Evolutionary conservation across 306 rosid genomes (phyloP), one percentile per base, ranked within the genome.

Genomic region (Vigna angularis): DNA sequence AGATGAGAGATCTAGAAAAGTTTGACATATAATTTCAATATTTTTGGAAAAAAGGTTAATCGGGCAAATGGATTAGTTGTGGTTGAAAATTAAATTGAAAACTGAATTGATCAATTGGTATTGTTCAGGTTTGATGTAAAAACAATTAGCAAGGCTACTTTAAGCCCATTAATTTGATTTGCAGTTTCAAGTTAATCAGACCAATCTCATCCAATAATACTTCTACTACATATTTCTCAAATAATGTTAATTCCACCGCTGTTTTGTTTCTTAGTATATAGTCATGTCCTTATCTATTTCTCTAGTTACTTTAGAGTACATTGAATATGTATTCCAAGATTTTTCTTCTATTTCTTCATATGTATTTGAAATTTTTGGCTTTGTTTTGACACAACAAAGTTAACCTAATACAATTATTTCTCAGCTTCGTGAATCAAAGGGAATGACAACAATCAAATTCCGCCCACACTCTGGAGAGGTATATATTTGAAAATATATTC

Each of bases 381-480:
- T 63, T n/a, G 24, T 63, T 66, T 81, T 63, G 64, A 55, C 47
- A 49, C 61, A 28, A 67, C 45, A 26, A 65, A 75, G 28, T 80
- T 89, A 78, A 81, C 62, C 66, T 13, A 13, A 56, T 80, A 26
- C 75, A 28, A 68, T 36, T 85, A 56, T 72, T 87, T 82, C 81
- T 73, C 93, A 95, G 98, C 98, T 95, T 86, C 98, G 98, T 66
- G 98, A 95, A 85, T 92, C 93, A 11, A 95, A 92, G 84, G 98
- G 98, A 81, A 87, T 95, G 98, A 86, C 90, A 18, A 95, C 98
- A 68, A 95, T 95, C 80, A 95, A 95, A 83, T 90, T 95, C 80
- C 98, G 98, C 81, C 98, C 98, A 38, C 98, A 95, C 78, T 82
- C 98, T 77, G 98, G 98, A 76, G 98, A 95, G 98, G 98, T 95